Conservation (phyloP, 2,329 filamentous ascomycete species). For the Hymenoscyphus albidus region DNA sequence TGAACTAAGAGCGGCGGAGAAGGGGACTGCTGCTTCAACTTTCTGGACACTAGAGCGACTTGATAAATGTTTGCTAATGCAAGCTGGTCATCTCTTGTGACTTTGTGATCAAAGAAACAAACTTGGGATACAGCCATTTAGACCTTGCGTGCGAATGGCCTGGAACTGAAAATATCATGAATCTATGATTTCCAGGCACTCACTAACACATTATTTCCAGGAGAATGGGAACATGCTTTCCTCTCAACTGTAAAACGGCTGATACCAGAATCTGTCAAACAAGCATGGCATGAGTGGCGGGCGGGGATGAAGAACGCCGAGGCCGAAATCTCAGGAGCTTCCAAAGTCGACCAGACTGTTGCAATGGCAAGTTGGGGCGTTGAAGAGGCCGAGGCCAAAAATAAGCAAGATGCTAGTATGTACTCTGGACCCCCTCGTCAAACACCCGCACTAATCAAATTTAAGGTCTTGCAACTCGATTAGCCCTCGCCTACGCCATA, state of each 20-base stretch:
- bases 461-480: constrained; percentile 67
- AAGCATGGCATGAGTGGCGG: constrained; percentile 49
- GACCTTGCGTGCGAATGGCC: neutral
- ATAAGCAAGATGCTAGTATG: constrained; percentile 70
- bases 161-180: neutral
- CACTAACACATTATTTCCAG: constrained; percentile 36
- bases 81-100: too few species aligned
- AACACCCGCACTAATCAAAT: neutral
- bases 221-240: constrained; percentile 62
- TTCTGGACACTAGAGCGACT: too few species aligned
- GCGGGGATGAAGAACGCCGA: constrained; percentile 46
- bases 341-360: constrained; percentile 43
- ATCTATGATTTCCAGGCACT: neutral
- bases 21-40: too few species aligned
- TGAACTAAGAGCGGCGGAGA: too few species aligned
- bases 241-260: constrained; percentile 55
- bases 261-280: constrained; percentile 57
- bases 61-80: too few species aligned
- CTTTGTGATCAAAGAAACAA: too few species aligned
- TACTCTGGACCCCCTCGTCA: constrained; percentile 30
- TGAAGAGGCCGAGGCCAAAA: constrained; percentile 57
- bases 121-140: neutral
- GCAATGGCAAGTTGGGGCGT: constrained; percentile 58
- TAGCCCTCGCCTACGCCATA: constrained; percentile 91
- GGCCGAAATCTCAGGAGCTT: constrained; percentile 42